Evolutionary conservation across 2,329 filamentous ascomycete genomes (phyloP).

Genomic region (Aureobasidium mangrovei): DNA sequence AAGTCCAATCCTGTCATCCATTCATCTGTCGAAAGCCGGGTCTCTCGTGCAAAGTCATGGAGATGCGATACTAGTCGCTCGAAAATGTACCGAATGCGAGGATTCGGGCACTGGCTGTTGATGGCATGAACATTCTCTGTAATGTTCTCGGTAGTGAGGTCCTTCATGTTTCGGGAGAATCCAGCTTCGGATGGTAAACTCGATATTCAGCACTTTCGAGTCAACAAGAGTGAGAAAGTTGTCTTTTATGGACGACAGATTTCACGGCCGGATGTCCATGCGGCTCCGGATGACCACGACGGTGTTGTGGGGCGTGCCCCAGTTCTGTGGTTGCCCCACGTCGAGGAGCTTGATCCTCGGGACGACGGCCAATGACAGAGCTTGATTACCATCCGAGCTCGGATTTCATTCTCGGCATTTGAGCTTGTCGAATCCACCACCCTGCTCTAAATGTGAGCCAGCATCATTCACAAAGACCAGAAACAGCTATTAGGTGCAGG

Average conservation of each 20-base stretch:
- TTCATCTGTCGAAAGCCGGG: slow-evolving; percentile 60
- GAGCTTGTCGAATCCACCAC: background rate
- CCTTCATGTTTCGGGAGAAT: slow-evolving; percentile 38
- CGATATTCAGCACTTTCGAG: background rate
- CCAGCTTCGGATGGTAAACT: background rate
- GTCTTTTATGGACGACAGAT: background rate
- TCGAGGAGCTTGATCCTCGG: background rate
- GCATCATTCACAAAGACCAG: too few relatives aligned
- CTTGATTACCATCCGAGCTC: background rate
- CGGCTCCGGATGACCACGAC: background rate
- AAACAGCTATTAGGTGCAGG: too few relatives aligned
- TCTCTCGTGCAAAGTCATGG: slow-evolving; percentile 71
- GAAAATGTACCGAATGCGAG: slow-evolving; percentile 59
- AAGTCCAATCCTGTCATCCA: slow-evolving; percentile 65
- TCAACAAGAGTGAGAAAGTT: too few relatives aligned
- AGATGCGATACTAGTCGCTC: slow-evolving; percentile 63
- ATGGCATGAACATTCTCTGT: slow-evolving; percentile 62
- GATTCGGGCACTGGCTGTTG: slow-evolving; percentile 57
- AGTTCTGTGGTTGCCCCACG: background rate
- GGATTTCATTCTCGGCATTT: background rate
- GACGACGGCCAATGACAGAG: background rate
- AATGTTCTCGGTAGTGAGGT: slow-evolving; percentile 66
- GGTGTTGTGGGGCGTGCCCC: background rate
- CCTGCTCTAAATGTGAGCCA: too few relatives aligned
- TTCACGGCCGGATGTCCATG: background rate